Evolutionary conservation across 345 rosid genomes (phyloP).

Genomic region (Lumnitzera racemosa): DNA sequence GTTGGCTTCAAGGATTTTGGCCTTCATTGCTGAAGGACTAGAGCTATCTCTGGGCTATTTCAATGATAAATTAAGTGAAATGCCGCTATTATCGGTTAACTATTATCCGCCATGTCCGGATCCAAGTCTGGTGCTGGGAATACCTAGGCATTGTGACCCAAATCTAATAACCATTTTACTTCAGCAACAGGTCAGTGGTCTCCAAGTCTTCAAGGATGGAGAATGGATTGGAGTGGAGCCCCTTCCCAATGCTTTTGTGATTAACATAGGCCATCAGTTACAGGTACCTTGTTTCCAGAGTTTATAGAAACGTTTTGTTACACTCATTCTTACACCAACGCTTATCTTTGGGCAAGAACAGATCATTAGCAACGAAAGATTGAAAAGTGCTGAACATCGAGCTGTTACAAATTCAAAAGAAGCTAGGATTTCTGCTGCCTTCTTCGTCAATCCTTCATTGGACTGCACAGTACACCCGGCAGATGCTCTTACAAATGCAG

Average conservation of each 20-base stretch:
- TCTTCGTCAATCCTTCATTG: slow-evolving; percentile 14
- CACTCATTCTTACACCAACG: background rate
- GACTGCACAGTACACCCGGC: slow-evolving; percentile 8
- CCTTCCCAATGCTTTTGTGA: slow-evolving; percentile 23
- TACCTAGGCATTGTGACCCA: slow-evolving; percentile 21
- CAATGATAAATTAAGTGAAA: slow-evolving; percentile 4
- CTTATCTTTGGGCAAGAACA: background rate
- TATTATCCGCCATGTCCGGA: slow-evolving; percentile 31
- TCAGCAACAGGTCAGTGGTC: slow-evolving; percentile 23
- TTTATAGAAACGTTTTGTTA: background rate
- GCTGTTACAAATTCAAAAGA: slow-evolving; percentile 5
- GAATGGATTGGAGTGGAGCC: slow-evolving; percentile 28
- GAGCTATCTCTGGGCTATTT: slow-evolving; percentile 21
- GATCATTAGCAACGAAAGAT: slow-evolving; percentile 18
- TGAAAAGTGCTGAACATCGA: slow-evolving; percentile 20
- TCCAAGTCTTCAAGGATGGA: slow-evolving; percentile 28
- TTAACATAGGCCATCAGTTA: slow-evolving; percentile 17
- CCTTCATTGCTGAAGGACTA: slow-evolving; percentile 24
- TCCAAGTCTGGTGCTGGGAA: slow-evolving; percentile 31
- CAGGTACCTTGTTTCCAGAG: background rate
- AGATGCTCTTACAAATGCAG: background rate
- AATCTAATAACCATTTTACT: slow-evolving; percentile 21
- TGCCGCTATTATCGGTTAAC: slow-evolving; percentile 12
- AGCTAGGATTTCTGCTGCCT: slow-evolving; percentile 13
- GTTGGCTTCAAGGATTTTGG: slow-evolving; percentile 22